Percentiles rank a stretch among this genome's conserved stretches.
Conservation (phyloP, 768 basidiomycete species). For the Daedaleopsis sinensis region DNA sequence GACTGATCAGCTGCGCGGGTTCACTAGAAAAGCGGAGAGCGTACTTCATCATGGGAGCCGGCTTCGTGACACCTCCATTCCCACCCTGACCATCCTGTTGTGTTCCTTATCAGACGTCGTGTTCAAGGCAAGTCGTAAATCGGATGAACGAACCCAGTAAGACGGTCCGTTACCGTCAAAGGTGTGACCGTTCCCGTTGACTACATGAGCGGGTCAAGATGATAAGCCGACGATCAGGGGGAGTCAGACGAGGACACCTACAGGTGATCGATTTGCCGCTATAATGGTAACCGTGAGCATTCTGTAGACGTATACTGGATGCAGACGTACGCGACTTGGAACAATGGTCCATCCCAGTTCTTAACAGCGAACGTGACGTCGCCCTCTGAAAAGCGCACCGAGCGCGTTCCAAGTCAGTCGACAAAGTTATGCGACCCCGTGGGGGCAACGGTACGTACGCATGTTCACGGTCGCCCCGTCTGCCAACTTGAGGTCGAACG, state of each 20-base stretch:
- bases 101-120: background rate
- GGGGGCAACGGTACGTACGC: slow-evolving; percentile 39
- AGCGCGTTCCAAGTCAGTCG: background rate
- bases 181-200: slow-evolving; percentile 44
- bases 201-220: slow-evolving; percentile 7
- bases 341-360: slow-evolving; percentile 58
- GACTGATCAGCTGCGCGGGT: background rate
- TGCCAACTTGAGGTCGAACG: slow-evolving; percentile 48
- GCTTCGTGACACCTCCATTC: slow-evolving; percentile 35
- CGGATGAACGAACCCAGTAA: slow-evolving; percentile 40
- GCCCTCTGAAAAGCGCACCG: slow-evolving; percentile 43
- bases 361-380: slow-evolving; percentile 57
- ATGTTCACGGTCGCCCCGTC: slow-evolving; percentile 60
- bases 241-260: slow-evolving; percentile 29
- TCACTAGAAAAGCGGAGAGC: background rate
- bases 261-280: slow-evolving; percentile 55
- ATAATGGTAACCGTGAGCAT: background rate
- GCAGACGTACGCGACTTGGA: slow-evolving; percentile 46
- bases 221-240: background rate
- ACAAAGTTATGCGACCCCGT: background rate
- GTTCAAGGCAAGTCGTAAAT: background rate
- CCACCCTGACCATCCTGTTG: slow-evolving; percentile 35
- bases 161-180: slow-evolving; percentile 47
- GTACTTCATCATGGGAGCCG: slow-evolving; percentile 45
- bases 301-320: background rate